These are phyloP conservation scores for Aspergillus campestris DNA, from an alignment of 495 filamentous ascomycete genomes.

Conservation along the genomic window DNA sequence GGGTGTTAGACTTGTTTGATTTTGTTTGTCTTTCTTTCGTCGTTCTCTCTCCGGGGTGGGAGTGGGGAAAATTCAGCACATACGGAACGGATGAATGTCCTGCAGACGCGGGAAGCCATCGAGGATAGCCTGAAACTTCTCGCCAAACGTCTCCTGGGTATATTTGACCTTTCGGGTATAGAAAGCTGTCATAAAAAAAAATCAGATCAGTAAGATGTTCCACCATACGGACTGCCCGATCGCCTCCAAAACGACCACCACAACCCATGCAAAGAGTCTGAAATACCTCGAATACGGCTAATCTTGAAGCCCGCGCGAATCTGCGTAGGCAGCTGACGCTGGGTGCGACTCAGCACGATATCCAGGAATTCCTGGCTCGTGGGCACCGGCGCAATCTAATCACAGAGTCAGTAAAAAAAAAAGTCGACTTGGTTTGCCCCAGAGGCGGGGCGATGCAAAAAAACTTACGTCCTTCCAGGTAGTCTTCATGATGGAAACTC, in stretches of 20 bases:
- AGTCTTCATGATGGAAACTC: slow-evolving; percentile 54
- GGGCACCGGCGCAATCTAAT: slow-evolving; percentile 76
- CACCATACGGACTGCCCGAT: no score
- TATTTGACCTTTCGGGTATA: slow-evolving; percentile 98
- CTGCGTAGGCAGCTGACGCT: slow-evolving; percentile 89
- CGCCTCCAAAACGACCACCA: no score
- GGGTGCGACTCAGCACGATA: slow-evolving; percentile 89
- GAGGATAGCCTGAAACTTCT: slow-evolving; percentile 83
- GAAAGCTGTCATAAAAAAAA: slow-evolving; percentile 51
- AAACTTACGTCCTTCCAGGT: slow-evolving; percentile 57
- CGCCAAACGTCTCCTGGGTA: slow-evolving; percentile 93
- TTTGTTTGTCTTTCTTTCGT: not conserved
- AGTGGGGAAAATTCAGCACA: slow-evolving; percentile 36
- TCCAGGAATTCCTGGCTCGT: slow-evolving; percentile 93
- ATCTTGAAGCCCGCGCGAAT: slow-evolving; percentile 96
- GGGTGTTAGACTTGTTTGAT: slow-evolving; percentile 14
- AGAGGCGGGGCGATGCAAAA: not conserved
- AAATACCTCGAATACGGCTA: slow-evolving; percentile 74
- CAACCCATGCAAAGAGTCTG: not conserved
- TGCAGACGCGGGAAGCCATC: slow-evolving; percentile 89
- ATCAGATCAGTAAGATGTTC: not conserved
- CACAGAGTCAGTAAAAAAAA: slow-evolving; percentile 23
- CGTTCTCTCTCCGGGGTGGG: slow-evolving; percentile 1
- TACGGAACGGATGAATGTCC: slow-evolving; percentile 95
- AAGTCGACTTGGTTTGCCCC: slow-evolving; percentile 4